Evolutionary conservation across 352 stramenopile genomes (phyloP), one percentile per base, ranked within the genome.

Genomic region (Globisporangium megalacanthum): DNA sequence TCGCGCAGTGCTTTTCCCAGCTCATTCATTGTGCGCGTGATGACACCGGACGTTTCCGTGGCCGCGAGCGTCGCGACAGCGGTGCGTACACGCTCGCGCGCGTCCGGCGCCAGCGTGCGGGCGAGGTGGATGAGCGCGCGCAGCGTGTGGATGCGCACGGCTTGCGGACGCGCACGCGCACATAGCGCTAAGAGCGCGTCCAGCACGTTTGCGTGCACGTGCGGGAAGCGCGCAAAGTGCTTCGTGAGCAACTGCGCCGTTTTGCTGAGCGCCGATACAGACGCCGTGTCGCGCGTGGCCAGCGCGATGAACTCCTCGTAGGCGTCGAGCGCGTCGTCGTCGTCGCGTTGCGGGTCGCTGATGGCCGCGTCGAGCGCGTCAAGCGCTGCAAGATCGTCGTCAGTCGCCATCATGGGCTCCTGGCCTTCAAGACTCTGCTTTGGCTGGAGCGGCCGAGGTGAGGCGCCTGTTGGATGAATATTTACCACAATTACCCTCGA

Each of bases 161-260:
- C 68, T 44, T 85, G 70, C 29, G 81, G 67, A 15, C 70, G 77
- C 50, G 65, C 54, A 5, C 63, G 44, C 0, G 56, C 56, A 45
- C 66, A 86, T 3, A 91, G 72, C 45, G 65, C 65, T 6, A 92
- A 64, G 54, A 90, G 49, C 45, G 80, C 73, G 54, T 83, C 68
- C 35, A 91, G 68, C 14, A 93, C 79, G 58, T 91, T 90, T 54
- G 82, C 45, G 51, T 90, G 75, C 42, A 91, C 79, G 65, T 91
- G 80, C 20, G 77, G 78, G 60, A 89, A 91, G 62, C 81, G 79
- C 64, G 75, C 72, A 53, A 91, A 93, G 54, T 93, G 80, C 53
- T 86, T 86, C 56, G 80, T 79, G 17, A 92, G 69, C 39, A 92
- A 59, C 61, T 89, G 80, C 20, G 79, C 79, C 45, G 79, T 79